phyloP scores from a whole-genome alignment of 306 rosid species.

The Vigna radiata region DNA sequence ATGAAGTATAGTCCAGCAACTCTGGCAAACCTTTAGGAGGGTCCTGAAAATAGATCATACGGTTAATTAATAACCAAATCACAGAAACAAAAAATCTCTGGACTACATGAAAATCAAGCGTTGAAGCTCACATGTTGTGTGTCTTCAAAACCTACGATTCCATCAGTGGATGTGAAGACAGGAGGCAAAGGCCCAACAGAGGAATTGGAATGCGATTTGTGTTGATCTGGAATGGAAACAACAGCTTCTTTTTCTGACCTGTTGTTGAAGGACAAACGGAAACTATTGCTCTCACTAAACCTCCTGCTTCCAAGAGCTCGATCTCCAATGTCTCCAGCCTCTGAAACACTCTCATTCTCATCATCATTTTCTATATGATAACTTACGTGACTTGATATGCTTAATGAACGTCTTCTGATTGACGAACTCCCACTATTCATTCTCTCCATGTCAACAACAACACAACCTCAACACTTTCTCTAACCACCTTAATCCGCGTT shows the following conservation, averaged over 20 bases:
- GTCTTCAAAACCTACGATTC: constrained; percentile 47
- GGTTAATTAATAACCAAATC: constrained; percentile 23
- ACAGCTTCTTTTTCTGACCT: constrained; percentile 54
- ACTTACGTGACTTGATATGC: constrained; percentile 52
- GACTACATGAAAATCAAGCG: background rate
- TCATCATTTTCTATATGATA: constrained; percentile 48
- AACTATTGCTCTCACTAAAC: constrained; percentile 55
- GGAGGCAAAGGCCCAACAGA: constrained; percentile 53
- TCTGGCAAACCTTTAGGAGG: constrained; percentile 41
- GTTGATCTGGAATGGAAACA: constrained; percentile 51
- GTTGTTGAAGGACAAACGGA: constrained; percentile 52
- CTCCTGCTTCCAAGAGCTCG: constrained; percentile 68
- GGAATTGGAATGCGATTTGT: constrained; percentile 42
- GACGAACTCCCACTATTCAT: constrained; percentile 57
- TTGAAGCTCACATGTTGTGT: constrained; percentile 53
- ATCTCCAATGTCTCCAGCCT: constrained; percentile 94
- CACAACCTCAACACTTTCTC: background rate
- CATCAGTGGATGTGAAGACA: constrained; percentile 46
- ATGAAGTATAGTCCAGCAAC: constrained; percentile 51
- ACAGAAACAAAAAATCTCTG: constrained; percentile 1
- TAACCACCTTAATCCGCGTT: constrained; percentile 14
- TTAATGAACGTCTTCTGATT: constrained; percentile 60
- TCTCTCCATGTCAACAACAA: constrained; percentile 47
- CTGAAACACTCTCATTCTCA: constrained; percentile 67
- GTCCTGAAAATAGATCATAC: constrained; percentile 48